These are phyloP conservation scores for Sphaerulina vaccinii DNA, from an alignment of 2,329 filamentous ascomycete genomes.

Conservation along the genomic window DNA sequence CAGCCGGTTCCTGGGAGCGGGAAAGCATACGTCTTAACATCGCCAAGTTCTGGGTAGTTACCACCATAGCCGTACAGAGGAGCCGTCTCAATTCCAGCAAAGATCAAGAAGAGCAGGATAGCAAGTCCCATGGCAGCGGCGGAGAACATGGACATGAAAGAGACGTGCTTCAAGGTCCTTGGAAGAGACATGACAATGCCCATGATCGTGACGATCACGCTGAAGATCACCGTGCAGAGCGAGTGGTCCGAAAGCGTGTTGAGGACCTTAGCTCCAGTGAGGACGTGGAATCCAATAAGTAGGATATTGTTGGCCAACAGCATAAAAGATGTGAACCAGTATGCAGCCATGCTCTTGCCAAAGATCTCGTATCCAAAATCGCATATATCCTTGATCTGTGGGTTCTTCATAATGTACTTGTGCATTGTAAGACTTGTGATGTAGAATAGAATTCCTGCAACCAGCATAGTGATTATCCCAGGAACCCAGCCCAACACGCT, in stretches of 20 bases:
- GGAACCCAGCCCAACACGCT: slow-evolving; percentile 51
- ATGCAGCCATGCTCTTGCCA: slow-evolving; percentile 46
- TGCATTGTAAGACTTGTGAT: slow-evolving; percentile 54
- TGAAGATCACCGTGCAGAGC: slow-evolving; percentile 51
- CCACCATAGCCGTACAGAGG: slow-evolving; percentile 50
- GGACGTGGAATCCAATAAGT: slow-evolving; percentile 52
- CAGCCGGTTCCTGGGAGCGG: slow-evolving; percentile 48
- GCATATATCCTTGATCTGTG: slow-evolving; percentile 52
- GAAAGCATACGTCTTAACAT: slow-evolving; percentile 50
- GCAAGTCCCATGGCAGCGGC: slow-evolving; percentile 50
- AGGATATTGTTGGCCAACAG: slow-evolving; percentile 54
- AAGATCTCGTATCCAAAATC: slow-evolving; percentile 52
- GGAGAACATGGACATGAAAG: slow-evolving; percentile 54
- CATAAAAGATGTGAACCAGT: slow-evolving; percentile 49
- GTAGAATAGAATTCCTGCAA: slow-evolving; percentile 49
- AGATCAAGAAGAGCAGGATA: slow-evolving; percentile 52
- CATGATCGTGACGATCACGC: slow-evolving; percentile 48
- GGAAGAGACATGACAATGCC: slow-evolving; percentile 50
- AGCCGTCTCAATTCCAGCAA: slow-evolving; percentile 47
- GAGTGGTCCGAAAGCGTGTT: slow-evolving; percentile 52
- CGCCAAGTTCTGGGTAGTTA: slow-evolving; percentile 45
- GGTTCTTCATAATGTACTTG: slow-evolving; percentile 54
- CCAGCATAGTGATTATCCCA: slow-evolving; percentile 49
- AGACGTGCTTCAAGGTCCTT: slow-evolving; percentile 48
- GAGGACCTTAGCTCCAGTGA: slow-evolving; percentile 51